Evolutionary conservation across 2,329 filamentous ascomycete genomes (phyloP), one percentile per base, ranked within the genome.

Genomic region (Penicillium corylophilum): DNA sequence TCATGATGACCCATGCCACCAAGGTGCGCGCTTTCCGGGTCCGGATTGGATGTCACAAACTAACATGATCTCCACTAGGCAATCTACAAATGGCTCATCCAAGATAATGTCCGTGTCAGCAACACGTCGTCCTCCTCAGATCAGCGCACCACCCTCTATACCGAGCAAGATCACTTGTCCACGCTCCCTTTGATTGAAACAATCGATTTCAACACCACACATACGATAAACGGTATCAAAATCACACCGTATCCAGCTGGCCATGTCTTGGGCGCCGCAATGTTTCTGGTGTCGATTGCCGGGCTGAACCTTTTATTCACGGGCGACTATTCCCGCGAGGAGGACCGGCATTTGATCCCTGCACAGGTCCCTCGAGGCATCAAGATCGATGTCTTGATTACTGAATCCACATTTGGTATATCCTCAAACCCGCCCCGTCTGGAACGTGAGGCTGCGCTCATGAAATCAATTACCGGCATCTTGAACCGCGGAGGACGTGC

Each of bases 1-100:
- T 97, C 55, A 97, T 96, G 77, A 99, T 97, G 93, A 99, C 94
- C 46, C 94, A 99, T 77, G 91, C 94, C 1, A 99, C 94, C 42
- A 97, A 99, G 73, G 35, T 38, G 35, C 10, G 18, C 20, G 20
- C 18, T 9, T 20, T 20, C 18, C 4, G 18, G 16, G 12, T 20
- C 9, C 12, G 9, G 1, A 5, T 13, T 20, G 16, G 9, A 5
- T 20, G 12, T 18, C 16, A 18, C 16, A 9, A 38, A 10, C 18
- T 38, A 38, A 38, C 13, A 4, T 5, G 13, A 5, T 2, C 5
- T 13, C 9, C 10, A 13, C 35, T 13, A 38, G 35, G 94, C 94
- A 64, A 99, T 99, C 70, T 99, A 99, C 82, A 97, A 97, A 76
- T 97, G 94, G 93, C 84, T 97, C 46, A 96, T 97, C 57, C 91